These are phyloP conservation scores for Apiospora aurea DNA, from an alignment of 2,329 filamentous ascomycete genomes.

Conservation along the genomic window DNA sequence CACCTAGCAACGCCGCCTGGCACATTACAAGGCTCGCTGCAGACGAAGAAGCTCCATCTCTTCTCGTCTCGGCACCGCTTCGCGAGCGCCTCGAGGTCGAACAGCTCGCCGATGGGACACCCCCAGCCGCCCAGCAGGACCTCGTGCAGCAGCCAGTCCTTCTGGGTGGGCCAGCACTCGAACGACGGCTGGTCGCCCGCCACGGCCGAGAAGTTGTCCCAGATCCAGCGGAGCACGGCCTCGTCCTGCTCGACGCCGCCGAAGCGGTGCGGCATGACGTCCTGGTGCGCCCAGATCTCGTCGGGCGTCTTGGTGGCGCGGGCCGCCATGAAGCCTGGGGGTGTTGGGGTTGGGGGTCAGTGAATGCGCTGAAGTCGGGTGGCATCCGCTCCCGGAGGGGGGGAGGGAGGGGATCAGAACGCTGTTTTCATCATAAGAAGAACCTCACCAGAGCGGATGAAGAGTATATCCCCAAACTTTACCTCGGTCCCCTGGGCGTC, in stretches of 20 bases:
- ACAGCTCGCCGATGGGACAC: constrained; percentile 34
- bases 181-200: constrained; percentile 49
- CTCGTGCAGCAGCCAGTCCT: constrained; percentile 35
- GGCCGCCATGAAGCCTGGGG: constrained; percentile 33
- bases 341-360: constrained; percentile 43
- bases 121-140: constrained; percentile 34
- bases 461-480: constrained; percentile 16
- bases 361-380: background rate
- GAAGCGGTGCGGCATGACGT: constrained; percentile 49
- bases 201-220: constrained; percentile 52
- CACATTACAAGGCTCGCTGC: constrained; percentile 32
- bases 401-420: too few species aligned
- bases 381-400: too few species aligned
- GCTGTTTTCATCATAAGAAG: background rate
- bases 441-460: constrained; percentile 31
- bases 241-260: constrained; percentile 47
- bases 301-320: constrained; percentile 32
- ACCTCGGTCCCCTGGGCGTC: constrained; percentile 51
- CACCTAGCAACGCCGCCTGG: constrained; percentile 35
- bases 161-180: constrained; percentile 43
- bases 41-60: constrained; percentile 34
- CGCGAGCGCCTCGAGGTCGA: constrained; percentile 32
- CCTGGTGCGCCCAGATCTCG: constrained; percentile 44
- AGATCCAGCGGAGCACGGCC: constrained; percentile 46
- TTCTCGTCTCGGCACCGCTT: background rate